phyloP scores from a whole-genome alignment of 495 filamentous ascomycete species.

The Hyphodiscus hymeniophilus region DNA sequence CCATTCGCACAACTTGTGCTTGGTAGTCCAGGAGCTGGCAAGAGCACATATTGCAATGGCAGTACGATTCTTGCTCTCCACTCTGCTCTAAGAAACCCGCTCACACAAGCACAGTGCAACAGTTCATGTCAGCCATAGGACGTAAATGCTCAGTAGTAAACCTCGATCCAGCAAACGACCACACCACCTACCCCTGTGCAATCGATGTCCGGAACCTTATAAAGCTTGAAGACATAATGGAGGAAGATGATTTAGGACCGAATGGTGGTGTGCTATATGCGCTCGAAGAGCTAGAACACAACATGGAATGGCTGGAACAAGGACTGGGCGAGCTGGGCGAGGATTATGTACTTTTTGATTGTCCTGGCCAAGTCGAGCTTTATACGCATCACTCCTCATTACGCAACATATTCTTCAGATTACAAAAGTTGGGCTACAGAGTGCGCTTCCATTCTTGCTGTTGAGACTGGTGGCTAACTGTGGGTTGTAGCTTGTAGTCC shows the following conservation, averaged over 20 bases:
- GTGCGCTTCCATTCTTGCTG: conserved; percentile 49
- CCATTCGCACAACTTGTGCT: conserved; percentile 56
- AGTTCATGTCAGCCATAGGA: conserved; percentile 91
- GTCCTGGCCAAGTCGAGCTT: conserved; percentile 92
- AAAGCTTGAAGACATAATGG: conserved; percentile 89
- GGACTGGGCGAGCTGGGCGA: conserved; percentile 70
- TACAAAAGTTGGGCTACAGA: conserved; percentile 89
- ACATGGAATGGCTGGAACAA: conserved; percentile 81
- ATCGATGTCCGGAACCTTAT: conserved; percentile 86
- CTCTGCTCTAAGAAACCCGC: background rate
- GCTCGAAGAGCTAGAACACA: conserved; percentile 88
- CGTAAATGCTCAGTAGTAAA: conserved; percentile 93
- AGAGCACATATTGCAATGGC: conserved; percentile 96
- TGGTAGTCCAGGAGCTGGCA: conserved; percentile 87
- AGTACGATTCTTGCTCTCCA: conserved; percentile 38
- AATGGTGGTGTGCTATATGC: conserved; percentile 92
- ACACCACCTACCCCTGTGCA: conserved; percentile 68
- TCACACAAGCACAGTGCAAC: conserved; percentile 56
- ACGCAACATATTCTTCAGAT: conserved; percentile 78
- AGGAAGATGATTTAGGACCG: conserved; percentile 80
- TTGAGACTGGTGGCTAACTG: conserved; percentile 6
- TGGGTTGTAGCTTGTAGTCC: conserved; percentile 63
- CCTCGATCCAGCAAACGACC: conserved; percentile 94
- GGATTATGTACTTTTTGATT: conserved; percentile 93
- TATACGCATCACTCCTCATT: conserved; percentile 90